These are phyloP conservation scores for Sphenostylis stenocarpa DNA, from an alignment of 306 rosid species.

Conservation along the genomic window DNA sequence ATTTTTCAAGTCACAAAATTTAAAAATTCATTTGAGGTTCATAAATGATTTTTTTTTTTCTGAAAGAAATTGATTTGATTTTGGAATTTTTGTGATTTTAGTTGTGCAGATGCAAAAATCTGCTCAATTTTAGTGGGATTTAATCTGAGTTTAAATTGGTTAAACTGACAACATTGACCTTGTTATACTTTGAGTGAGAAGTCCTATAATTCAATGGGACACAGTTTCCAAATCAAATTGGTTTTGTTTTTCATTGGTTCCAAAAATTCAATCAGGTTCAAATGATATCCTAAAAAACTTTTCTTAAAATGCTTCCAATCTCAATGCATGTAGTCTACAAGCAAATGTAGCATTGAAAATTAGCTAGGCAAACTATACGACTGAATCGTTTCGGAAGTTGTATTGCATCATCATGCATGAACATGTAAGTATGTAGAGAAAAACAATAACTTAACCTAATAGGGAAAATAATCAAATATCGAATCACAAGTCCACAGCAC, in stretches of 20 bases:
- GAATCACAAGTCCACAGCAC: slow-evolving; percentile 75
- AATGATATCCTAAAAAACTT: neutral
- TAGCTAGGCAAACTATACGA: neutral
- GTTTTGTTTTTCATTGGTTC: neutral
- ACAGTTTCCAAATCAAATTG: neutral
- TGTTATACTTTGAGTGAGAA: neutral
- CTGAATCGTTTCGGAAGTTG: neutral
- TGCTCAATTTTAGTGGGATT: slow-evolving; percentile 16
- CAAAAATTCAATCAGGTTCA: neutral
- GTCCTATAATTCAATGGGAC: neutral
- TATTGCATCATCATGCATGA: neutral
- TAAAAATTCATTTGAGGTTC: neutral
- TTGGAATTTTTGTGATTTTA: too few species aligned
- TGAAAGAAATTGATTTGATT: too few species aligned
- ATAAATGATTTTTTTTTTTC: neutral
- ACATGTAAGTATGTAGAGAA: neutral
- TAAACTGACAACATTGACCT: neutral
- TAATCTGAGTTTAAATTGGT: neutral
- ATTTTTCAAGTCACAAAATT: neutral
- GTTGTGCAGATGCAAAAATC: neutral
- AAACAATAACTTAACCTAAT: slow-evolving; percentile 50
- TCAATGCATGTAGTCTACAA: neutral
- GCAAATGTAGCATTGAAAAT: neutral
- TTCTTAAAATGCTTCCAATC: neutral
- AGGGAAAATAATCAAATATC: slow-evolving; percentile 72